Percentiles rank a stretch among this genome's conserved stretches.
Conservation (phyloP, 768 basidiomycete genomes). For the Calvatia gigantea region DNA sequence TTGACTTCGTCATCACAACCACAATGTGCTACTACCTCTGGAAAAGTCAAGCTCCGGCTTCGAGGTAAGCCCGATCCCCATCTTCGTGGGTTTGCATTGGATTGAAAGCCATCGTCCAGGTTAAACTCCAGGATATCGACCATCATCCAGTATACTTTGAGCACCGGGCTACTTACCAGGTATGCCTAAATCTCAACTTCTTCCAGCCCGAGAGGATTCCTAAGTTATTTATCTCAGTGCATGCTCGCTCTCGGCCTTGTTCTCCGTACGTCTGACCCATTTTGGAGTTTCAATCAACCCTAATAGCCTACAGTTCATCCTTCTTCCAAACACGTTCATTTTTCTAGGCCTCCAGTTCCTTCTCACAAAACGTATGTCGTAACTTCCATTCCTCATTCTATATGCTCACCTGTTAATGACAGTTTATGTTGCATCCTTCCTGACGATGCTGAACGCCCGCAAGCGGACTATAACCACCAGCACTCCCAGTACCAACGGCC, state of each 20-base stretch:
- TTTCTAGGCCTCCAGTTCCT: conserved; percentile 41
- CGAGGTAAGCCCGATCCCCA: conserved; percentile 16
- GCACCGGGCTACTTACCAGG: conserved; percentile 38
- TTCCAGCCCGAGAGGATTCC: neutral
- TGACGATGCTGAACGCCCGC: conserved; percentile 43
- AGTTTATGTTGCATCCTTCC: conserved; percentile 50
- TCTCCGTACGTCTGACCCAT: conserved; percentile 29
- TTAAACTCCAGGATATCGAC: conserved; percentile 32
- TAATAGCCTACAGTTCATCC: conserved; percentile 29
- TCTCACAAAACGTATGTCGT: conserved; percentile 39
- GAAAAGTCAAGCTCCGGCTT: conserved; percentile 26
- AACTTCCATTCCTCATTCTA: neutral
- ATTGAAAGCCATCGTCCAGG: conserved; percentile 15
- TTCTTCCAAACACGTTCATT: conserved; percentile 39
- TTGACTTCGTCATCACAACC: conserved; percentile 38
- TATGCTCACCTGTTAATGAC: neutral
- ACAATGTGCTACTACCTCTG: conserved; percentile 34
- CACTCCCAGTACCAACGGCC: neutral
- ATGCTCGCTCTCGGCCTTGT: conserved; percentile 40
- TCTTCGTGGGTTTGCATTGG: neutral
- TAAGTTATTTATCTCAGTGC: conserved; percentile 26
- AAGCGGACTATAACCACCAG: conserved; percentile 17
- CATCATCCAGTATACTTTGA: conserved; percentile 34
- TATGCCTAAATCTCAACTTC: conserved; percentile 5
- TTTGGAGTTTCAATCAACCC: neutral